Conservation (phyloP, 768 basidiomycete species). For the Kwoniella dejecticola region DNA sequence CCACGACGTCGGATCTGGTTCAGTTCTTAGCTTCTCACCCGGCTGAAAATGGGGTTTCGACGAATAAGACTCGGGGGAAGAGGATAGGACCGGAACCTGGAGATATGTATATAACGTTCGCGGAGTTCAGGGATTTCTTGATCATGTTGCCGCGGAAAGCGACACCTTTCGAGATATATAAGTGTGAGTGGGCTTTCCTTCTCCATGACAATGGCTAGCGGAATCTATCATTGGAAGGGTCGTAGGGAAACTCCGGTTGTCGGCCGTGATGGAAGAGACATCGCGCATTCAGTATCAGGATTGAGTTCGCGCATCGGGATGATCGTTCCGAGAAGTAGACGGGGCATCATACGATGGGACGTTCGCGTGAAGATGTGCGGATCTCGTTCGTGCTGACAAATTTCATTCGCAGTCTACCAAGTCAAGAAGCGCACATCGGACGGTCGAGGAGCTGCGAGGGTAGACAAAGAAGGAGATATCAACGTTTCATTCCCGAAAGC, state of each 20-base stretch:
- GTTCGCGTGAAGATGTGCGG: too few relatives aligned
- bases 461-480: slow-evolving; percentile 81
- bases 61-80: slow-evolving; percentile 4
- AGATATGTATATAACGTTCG: slow-evolving; percentile 69
- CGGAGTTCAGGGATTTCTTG: slow-evolving; percentile 86
- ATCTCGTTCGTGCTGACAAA: too few relatives aligned
- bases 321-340: too few relatives aligned
- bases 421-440: slow-evolving; percentile 59
- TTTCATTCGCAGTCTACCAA: slow-evolving; percentile 57
- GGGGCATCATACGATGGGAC: too few relatives aligned
- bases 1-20: slow-evolving; percentile 79
- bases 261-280: too few relatives aligned
- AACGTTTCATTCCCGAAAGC: slow-evolving; percentile 54
- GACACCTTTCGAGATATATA: slow-evolving; percentile 80
- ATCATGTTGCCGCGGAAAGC: slow-evolving; percentile 78
- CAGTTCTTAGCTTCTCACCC: slow-evolving; percentile 68
- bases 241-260: too few relatives aligned
- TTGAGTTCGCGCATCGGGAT: too few relatives aligned
- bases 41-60: slow-evolving; percentile 7
- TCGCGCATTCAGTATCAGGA: too few relatives aligned
- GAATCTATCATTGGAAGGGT: too few relatives aligned
- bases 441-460: slow-evolving; percentile 73
- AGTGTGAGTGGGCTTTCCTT: slow-evolving; percentile 57
- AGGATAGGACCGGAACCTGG: slow-evolving; percentile 58
- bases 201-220: too few relatives aligned